Conservation (phyloP, 2,329 filamentous ascomycete species). For the Xylaria sp. region DNA sequence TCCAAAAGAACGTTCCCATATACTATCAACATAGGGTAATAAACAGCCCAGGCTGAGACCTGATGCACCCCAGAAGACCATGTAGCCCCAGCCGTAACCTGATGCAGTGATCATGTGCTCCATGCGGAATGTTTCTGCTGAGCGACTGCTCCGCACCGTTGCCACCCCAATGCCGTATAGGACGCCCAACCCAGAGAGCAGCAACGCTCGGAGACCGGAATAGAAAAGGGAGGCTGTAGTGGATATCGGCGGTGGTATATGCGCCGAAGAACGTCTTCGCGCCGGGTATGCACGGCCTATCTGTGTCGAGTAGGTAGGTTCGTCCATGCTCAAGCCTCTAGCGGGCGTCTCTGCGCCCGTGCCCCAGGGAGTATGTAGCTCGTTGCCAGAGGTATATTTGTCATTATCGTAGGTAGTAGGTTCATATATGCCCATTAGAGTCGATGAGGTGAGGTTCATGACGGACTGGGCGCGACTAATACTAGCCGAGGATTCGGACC, state of each 20-base stretch:
- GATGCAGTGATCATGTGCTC: constrained; percentile 55
- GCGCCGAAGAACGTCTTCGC: constrained; percentile 52
- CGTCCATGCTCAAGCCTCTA: constrained; percentile 54
- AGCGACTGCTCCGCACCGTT: constrained; percentile 77
- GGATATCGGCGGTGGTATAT: constrained; percentile 45
- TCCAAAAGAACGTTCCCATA: constrained; percentile 71
- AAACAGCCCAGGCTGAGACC: constrained; percentile 82
- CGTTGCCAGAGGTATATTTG: constrained; percentile 53
- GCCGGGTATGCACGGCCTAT: constrained; percentile 49
- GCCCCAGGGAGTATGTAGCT: constrained; percentile 78
- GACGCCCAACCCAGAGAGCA: constrained; percentile 83
- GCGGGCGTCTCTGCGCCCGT: constrained; percentile 78
- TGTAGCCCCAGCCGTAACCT: constrained; percentile 70
- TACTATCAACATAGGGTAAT: constrained; percentile 83
- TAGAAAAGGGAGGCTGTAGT: constrained; percentile 57
- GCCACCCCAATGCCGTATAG: constrained; percentile 85
- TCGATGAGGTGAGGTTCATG: constrained; percentile 88
- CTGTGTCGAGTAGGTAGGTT: constrained; percentile 44
- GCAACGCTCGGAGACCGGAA: constrained; percentile 65
- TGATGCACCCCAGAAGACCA: constrained; percentile 83
- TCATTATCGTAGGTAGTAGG: constrained; percentile 68
- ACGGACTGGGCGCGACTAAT: constrained; percentile 80
- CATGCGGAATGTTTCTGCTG: constrained; percentile 68
- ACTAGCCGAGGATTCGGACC: constrained; percentile 52
- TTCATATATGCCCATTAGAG: constrained; percentile 91